Base-by-base conservation (phyloP, 2,329 filamentous ascomycete genomes). In the Penicillium sp. region DNA sequence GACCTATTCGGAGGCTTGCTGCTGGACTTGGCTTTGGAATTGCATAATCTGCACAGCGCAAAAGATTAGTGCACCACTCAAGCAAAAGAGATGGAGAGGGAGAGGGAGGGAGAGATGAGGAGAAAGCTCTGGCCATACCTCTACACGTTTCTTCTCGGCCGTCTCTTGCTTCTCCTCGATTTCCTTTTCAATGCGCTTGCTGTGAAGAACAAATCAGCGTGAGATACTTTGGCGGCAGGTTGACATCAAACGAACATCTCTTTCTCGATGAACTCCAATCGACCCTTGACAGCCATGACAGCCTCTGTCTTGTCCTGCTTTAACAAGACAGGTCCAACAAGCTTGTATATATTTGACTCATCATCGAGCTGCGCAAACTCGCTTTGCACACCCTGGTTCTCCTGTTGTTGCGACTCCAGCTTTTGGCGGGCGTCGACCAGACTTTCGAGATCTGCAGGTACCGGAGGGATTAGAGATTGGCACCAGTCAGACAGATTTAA, bases 251-350 rank as follows among this genome's bases (percentile, higher is more conserved):
- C 84, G 68, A 67, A 95, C 90, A 97, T 93, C 66, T 98, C 91
- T 63, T 91, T 88, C 56, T 84, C 80, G 57, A 98, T 98, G 64
- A 91, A 97, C 57, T 95, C 90, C 43, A 98, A 70, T 25, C 93
- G 83, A 18, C 88, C 88, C 59, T 94, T 89, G 13, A 98, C 93
- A 0, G 90, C 90, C 76, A 88, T 86, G 56, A 90, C 83, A 0
- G 93, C 93, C 67, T 98, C 93, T 1, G 82, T 74, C 69, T 88
- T 90, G 49, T 97, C 93, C 70, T 98, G 93, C 77, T 97, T 96
- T 63, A 98, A 71, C 34, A 98, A 74, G 5, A 97, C 88, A 0
- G 93, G 93, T 0, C 93, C 93, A 40, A 95, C 83, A 37, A 96
- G 82, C 73, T 97, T 98, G 81, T 95, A 98, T 69, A 98, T 95